Percentiles rank a stretch among this genome's conserved stretches.
These are phyloP conservation scores for Ceratocystiopsis brevicomis DNA, from an alignment of 2,329 filamentous ascomycete species.

Conservation along the genomic window DNA sequence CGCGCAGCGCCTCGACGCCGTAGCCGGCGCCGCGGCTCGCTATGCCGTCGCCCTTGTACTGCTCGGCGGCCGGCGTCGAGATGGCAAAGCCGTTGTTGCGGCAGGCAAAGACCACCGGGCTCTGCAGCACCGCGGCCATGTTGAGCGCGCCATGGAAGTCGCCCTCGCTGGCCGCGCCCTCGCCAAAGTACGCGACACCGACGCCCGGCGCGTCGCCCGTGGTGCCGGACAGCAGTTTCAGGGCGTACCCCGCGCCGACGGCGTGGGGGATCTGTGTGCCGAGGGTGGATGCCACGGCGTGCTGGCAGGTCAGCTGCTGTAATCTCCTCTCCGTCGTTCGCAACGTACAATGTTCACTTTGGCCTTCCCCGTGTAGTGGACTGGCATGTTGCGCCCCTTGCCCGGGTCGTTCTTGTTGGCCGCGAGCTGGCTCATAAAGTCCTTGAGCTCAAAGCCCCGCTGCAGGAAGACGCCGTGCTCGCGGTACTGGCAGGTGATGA, in stretches of 20 bases:
- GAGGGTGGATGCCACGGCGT: slow-evolving; percentile 60
- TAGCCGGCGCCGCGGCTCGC: slow-evolving; percentile 60
- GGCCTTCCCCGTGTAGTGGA: not conserved
- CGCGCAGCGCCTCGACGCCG: slow-evolving; percentile 63
- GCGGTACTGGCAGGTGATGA: not conserved
- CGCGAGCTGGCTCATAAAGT: not conserved
- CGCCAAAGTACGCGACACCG: slow-evolving; percentile 62
- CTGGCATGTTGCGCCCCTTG: not conserved
- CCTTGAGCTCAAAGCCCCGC: not conserved
- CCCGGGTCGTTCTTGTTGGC: not conserved
- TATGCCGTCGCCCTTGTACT: slow-evolving; percentile 69
- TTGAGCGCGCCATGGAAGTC: slow-evolving; percentile 72
- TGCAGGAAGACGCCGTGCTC: not conserved
- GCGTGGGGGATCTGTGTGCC: slow-evolving; percentile 73
- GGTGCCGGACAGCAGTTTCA: slow-evolving; percentile 50
- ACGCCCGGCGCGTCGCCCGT: slow-evolving; percentile 41
- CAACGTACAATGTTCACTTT: not conserved
- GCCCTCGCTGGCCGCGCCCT: slow-evolving; percentile 63
- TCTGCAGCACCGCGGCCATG: slow-evolving; percentile 59
- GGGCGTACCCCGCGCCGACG: slow-evolving; percentile 56
- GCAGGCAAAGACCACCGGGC: slow-evolving; percentile 62
- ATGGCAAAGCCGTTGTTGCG: slow-evolving; percentile 74
- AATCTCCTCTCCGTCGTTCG: no score
- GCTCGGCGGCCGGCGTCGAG: slow-evolving; percentile 58
- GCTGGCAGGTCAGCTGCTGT: slow-evolving; percentile 19